Conservation (phyloP, 2,329 filamentous ascomycete genomes). For the Pochonia chlamydosporia region DNA sequence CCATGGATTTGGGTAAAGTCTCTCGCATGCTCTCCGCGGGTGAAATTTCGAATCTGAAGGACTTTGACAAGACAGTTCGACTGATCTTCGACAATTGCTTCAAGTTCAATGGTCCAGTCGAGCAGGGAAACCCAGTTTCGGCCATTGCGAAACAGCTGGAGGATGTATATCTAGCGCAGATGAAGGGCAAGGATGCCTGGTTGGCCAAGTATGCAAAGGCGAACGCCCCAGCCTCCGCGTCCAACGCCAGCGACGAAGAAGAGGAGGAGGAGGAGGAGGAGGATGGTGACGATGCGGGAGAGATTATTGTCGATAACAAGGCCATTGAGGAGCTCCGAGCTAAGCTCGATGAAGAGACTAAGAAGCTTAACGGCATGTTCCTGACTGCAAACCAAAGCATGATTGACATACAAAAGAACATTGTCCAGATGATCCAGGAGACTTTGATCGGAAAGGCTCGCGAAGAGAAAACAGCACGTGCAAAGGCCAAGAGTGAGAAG, state of each 20-base stretch:
- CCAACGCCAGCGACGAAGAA: constrained; percentile 64
- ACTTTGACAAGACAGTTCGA: constrained; percentile 77
- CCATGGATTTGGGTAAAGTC: constrained; percentile 91
- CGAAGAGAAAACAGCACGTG: constrained; percentile 46
- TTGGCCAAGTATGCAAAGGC: constrained; percentile 64
- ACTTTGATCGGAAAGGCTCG: constrained; percentile 69
- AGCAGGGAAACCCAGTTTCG: constrained; percentile 63
- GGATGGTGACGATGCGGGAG: constrained; percentile 35
- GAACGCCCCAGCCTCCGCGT: constrained; percentile 48
- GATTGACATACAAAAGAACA: constrained; percentile 52
- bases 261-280: constrained; percentile 68
- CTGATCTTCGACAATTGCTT: constrained; percentile 87
- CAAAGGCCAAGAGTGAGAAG: constrained; percentile 51
- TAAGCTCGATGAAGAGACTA: constrained; percentile 50
- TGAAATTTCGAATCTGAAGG: constrained; percentile 74
- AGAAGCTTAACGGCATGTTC: constrained; percentile 49
- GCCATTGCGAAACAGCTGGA: constrained; percentile 67
- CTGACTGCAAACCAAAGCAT: constrained; percentile 46
- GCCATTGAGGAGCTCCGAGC: constrained; percentile 46
- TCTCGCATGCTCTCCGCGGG: constrained; percentile 68
- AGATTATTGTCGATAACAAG: constrained; percentile 34
- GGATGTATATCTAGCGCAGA: constrained; percentile 67
- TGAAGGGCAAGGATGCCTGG: constrained; percentile 76
- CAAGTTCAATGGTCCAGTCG: constrained; percentile 68
- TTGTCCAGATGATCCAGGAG: constrained; percentile 61